Conservation (phyloP, 345 rosid species). For the Acer yangbiense region DNA sequence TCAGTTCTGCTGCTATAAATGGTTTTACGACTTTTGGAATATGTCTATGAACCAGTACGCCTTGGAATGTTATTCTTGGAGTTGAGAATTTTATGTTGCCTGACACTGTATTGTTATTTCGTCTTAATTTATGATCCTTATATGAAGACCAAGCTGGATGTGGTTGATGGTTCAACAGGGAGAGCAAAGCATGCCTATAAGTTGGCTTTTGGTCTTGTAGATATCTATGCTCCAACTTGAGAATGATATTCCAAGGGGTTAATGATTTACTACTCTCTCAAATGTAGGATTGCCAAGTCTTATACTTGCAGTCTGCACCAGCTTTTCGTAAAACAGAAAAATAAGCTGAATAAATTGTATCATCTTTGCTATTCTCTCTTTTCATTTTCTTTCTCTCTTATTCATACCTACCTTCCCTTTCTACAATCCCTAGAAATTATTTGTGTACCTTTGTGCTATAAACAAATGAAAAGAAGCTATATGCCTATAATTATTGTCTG, state of each 20-base stretch:
- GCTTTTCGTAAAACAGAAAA: neutral
- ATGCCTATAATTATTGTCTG: neutral
- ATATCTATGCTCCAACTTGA: slow-evolving; percentile 1
- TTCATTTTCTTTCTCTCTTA: neutral
- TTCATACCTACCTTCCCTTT: neutral
- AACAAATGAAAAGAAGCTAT: neutral
- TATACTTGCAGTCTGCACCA: neutral
- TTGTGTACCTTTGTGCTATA: neutral
- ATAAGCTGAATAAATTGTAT: neutral
- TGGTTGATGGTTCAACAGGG: neutral
- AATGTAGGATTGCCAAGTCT: neutral
- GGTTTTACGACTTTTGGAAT: neutral
- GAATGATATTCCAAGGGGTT: neutral
- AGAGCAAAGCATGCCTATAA: neutral
- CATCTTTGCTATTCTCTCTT: neutral
- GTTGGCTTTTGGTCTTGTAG: neutral
- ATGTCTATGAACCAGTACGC: neutral
- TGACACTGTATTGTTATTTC: neutral
- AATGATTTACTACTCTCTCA: neutral
- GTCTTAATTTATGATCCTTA: neutral
- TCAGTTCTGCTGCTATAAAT: neutral
- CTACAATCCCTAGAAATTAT: neutral
- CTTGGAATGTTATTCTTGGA: neutral
- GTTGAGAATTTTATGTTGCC: neutral
- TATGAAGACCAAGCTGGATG: neutral